phyloP scores from a whole-genome alignment of 208 protist species.

The Trichomonas gallinae region DNA sequence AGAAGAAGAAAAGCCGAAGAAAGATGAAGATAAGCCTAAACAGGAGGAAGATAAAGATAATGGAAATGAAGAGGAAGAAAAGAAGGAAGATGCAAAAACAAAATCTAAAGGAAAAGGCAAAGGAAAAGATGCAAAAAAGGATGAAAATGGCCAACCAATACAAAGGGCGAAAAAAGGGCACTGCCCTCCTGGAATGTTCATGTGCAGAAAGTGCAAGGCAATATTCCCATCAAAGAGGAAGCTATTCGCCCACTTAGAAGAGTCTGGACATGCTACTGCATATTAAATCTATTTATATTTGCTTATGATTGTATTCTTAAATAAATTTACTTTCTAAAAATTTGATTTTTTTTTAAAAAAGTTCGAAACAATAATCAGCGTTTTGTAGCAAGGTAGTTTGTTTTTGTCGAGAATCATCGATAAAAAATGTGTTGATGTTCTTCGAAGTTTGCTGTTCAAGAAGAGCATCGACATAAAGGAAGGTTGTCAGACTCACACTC shows the following conservation, averaged over 20 bases:
- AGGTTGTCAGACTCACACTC: slow-evolving; percentile 83
- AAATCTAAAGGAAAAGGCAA: not conserved
- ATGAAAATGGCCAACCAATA: not conserved
- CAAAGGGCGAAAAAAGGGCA: not conserved
- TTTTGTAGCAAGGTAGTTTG: too few species aligned
- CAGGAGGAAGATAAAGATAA: not conserved
- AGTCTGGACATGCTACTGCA: not conserved
- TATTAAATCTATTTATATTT: too few species aligned
- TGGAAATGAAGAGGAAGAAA: not conserved
- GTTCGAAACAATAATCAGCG: too few species aligned
- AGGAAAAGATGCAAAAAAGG: not conserved
- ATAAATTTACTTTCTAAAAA: too few species aligned
- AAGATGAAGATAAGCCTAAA: not conserved
- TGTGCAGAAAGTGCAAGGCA: not conserved
- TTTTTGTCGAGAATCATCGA: too few species aligned
- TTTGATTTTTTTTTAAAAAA: too few species aligned
- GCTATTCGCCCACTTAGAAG: not conserved
- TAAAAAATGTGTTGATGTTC: too few species aligned
- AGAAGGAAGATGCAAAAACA: not conserved
- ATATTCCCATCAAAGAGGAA: not conserved
- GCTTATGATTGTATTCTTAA: too few species aligned
- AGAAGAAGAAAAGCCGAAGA: not conserved
- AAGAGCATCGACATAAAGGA: slow-evolving; percentile 94
- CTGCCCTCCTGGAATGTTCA: not conserved
- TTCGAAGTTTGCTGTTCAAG: too few species aligned